Percentiles rank a stretch among this genome's conserved stretches.
These are phyloP conservation scores for Heracleum sosnowskyi DNA, from an alignment of 129 eudicot genomes.

Conservation along the genomic window DNA sequence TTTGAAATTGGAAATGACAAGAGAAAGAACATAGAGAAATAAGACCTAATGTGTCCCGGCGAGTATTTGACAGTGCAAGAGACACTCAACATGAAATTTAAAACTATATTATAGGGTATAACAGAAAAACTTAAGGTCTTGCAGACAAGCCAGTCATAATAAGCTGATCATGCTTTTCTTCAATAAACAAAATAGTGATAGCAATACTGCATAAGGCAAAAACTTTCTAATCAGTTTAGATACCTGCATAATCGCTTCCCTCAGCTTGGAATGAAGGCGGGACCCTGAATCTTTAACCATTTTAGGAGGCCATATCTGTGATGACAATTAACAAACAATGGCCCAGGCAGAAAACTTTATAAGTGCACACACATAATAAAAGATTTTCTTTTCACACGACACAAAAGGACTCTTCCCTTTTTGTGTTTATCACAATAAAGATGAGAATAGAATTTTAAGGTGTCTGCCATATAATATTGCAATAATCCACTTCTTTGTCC, in stretches of 20 bases:
- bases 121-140: not conserved
- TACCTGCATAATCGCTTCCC: slow-evolving; percentile 53
- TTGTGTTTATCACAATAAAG: not conserved
- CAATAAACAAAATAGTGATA: not conserved
- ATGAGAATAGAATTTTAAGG: not conserved
- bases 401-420: not conserved
- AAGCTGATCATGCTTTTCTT: not conserved
- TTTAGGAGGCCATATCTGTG: slow-evolving; percentile 99
- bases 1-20: not conserved
- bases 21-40: not conserved
- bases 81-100: not conserved
- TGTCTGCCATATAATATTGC: not conserved
- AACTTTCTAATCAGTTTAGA: not conserved
- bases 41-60: not conserved
- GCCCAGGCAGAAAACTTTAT: not conserved
- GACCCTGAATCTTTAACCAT: slow-evolving; percentile 95
- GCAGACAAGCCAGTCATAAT: not conserved
- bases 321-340: slow-evolving; percentile 4
- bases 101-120: not conserved
- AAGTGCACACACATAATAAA: not conserved
- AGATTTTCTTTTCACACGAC: not conserved
- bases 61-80: not conserved
- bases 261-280: slow-evolving; percentile 70
- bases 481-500: not conserved
- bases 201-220: not conserved